phyloP scores from a whole-genome alignment of 228 moss, liverwort and hornwort species.

The Sphagnum fallax region DNA sequence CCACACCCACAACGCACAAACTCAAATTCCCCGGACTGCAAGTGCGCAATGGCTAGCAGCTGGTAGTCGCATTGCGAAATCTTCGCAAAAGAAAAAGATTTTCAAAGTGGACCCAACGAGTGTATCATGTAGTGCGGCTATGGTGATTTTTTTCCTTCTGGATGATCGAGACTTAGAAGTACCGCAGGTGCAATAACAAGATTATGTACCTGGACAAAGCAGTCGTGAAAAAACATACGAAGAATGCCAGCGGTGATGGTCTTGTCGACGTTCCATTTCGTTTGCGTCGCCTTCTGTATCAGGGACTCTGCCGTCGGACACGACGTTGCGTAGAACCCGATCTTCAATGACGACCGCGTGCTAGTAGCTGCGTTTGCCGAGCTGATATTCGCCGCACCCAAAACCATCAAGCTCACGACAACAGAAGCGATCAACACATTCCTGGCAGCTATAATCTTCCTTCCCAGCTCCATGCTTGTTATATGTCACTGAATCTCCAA shows the following conservation, averaged over 20 bases:
- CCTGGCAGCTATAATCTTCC: too few species aligned
- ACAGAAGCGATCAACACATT: too few species aligned
- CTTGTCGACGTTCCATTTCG: not conserved
- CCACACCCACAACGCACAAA: not conserved
- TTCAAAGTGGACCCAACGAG: not conserved
- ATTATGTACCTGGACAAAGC: constrained; percentile 27
- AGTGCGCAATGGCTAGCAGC: not conserved
- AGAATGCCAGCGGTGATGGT: constrained; percentile 31
- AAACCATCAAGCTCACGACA: not conserved
- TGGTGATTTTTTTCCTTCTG: too few species aligned
- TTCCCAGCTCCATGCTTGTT: too few species aligned
- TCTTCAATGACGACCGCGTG: not conserved
- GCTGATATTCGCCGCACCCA: not conserved
- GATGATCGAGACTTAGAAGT: too few species aligned
- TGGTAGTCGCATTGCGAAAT: not conserved
- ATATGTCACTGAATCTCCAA: too few species aligned
- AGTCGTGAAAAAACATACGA: constrained; percentile 52
- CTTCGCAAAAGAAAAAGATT: not conserved
- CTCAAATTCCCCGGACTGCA: not conserved
- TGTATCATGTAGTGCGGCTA: too few species aligned
- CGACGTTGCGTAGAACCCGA: constrained; percentile 1
- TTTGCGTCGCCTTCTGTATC: not conserved
- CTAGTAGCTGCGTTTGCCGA: not conserved
- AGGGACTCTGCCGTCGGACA: constrained; percentile 1
- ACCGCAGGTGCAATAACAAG: too few species aligned